phyloP scores from a whole-genome alignment of 2,329 filamentous ascomycete genomes.

The Westerdykella ornata region DNA sequence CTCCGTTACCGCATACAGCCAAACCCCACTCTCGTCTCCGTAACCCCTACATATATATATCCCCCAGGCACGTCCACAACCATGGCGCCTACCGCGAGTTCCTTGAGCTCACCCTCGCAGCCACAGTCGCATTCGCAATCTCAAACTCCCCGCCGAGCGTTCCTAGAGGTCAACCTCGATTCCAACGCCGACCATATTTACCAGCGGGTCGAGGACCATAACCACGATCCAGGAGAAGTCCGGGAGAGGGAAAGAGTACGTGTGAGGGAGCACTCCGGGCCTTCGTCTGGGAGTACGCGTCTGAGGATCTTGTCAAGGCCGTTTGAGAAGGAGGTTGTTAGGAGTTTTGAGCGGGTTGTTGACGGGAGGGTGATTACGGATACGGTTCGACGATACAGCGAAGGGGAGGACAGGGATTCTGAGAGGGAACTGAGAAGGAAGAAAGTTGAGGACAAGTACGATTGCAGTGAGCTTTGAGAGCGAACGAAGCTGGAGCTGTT shows the following conservation, averaged over 20 bases:
- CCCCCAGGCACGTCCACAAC: constrained; percentile 6
- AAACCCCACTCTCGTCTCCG: not conserved
- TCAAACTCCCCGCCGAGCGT: too few species aligned
- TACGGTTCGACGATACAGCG: constrained; percentile 5
- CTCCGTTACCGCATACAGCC: not conserved
- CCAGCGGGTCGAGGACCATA: constrained; percentile 34
- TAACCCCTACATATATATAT: not conserved
- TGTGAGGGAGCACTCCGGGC: constrained; percentile 31
- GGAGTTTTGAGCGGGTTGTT: constrained; percentile 27
- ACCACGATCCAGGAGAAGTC: constrained; percentile 10
- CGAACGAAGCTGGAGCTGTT: too few species aligned
- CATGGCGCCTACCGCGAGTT: constrained; percentile 23
- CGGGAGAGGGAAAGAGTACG: constrained; percentile 26
- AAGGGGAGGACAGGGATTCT: constrained; percentile 2
- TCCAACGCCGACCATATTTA: constrained; percentile 37
- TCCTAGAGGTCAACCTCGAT: constrained; percentile 27
- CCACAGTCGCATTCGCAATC: too few species aligned
- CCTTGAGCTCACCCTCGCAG: constrained; percentile 24
- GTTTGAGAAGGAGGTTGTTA: constrained; percentile 30
- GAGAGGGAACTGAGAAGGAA: constrained; percentile 4
- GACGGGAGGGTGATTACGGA: constrained; percentile 1
- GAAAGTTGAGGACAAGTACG: constrained; percentile 25
- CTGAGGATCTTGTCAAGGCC: constrained; percentile 35
- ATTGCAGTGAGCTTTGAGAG: constrained; percentile 30
- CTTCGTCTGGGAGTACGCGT: constrained; percentile 24